Conservation (phyloP, 73 alveolate species). For the Symbiodinium pilosum region DNA sequence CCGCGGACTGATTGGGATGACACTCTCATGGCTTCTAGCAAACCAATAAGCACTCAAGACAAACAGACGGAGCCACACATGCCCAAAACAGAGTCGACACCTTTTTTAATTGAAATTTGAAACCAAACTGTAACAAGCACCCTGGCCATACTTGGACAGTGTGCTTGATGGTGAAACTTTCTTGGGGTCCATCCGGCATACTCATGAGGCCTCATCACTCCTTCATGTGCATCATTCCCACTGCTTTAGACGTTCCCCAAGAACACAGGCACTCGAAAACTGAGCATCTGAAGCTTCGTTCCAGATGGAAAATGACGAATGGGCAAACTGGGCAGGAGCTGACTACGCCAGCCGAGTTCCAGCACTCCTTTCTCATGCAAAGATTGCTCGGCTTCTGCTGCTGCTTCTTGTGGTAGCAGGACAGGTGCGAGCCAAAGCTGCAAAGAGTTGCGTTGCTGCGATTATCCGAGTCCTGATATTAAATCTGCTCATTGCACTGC, state of each 20-base stretch:
- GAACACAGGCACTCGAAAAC: neutral
- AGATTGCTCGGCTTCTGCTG: neutral
- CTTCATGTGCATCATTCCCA: no score
- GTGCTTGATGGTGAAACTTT: neutral
- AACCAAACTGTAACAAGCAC: no score
- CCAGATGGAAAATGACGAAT: neutral
- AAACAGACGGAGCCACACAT: no score
- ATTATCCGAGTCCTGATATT: neutral
- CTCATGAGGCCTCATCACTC: no score
- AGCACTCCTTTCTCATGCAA: neutral
- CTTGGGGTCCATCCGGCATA: no score
- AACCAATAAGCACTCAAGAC: no score
- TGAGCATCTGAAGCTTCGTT: constrained; percentile 9
- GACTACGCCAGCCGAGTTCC: neutral
- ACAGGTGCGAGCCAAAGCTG: neutral
- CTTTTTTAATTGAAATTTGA: no score
- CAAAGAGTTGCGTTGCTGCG: neutral
- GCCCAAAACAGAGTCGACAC: no score
- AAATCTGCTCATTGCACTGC: no score
- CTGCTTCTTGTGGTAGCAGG: constrained; percentile 11
- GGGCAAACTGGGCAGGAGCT: neutral
- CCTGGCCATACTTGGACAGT: no score
- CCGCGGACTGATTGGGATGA: no score
- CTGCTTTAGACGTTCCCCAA: neutral
- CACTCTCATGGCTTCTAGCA: no score